phyloP scores from a whole-genome alignment of 768 basidiomycete genomes.

The Boletellus emodensis region DNA sequence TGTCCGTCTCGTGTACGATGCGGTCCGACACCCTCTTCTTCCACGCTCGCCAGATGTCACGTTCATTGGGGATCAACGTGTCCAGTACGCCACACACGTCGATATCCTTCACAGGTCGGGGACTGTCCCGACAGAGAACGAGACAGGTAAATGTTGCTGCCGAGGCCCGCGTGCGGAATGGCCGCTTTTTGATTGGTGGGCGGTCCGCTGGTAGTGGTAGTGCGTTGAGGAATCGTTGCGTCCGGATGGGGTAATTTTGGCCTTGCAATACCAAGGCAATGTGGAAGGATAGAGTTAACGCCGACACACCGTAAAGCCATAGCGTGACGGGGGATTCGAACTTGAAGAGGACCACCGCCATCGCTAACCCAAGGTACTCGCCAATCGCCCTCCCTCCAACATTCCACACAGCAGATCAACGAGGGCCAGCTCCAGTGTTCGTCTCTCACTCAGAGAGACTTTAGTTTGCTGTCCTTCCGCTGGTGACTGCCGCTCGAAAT shows the following conservation, averaged over 20 bases:
- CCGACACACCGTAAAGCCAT: no score
- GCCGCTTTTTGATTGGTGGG: conserved; percentile 4
- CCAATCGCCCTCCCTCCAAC: no score
- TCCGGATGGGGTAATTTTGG: neutral
- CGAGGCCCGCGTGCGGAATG: conserved; percentile 1
- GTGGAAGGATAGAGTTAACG: neutral
- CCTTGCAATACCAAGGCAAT: neutral
- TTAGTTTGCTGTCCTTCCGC: no score
- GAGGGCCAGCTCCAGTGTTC: no score
- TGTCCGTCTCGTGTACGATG: neutral
- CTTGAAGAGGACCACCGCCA: no score
- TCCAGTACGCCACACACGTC: neutral
- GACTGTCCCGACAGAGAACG: neutral
- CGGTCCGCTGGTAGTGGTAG: neutral
- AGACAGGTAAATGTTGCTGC: conserved; percentile 8
- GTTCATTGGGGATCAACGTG: neutral
- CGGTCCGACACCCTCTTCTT: conserved; percentile 3
- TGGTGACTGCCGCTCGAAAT: no score
- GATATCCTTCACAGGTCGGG: conserved; percentile 1
- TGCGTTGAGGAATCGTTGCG: conserved; percentile 1
- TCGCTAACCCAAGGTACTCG: no score
- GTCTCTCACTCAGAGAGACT: no score
- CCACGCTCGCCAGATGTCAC: neutral
- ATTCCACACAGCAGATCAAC: no score
- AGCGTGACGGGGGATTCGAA: no score